Conservation (phyloP, 495 filamentous ascomycete species). For the Hyaloscypha bicolor region DNA sequence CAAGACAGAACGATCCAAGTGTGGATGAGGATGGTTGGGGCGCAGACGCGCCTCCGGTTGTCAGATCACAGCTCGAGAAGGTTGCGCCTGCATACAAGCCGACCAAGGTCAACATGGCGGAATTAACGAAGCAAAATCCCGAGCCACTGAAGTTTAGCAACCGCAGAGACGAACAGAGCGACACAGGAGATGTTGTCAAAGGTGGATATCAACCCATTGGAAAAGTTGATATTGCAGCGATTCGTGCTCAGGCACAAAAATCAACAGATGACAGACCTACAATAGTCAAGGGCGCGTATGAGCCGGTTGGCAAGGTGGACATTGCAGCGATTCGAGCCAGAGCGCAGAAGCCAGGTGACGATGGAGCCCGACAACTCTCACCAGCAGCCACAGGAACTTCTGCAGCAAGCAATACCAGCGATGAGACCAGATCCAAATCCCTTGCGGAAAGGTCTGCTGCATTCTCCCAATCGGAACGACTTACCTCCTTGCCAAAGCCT, state of each 20-base stretch:
- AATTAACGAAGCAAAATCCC: slow-evolving; percentile 68
- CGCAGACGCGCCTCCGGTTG: slow-evolving; percentile 86
- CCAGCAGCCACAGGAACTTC: slow-evolving; percentile 43
- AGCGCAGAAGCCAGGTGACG: slow-evolving; percentile 65
- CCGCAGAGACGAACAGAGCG: slow-evolving; percentile 33
- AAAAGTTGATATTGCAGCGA: slow-evolving; percentile 92
- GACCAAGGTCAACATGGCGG: slow-evolving; percentile 87
- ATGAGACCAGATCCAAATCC: slow-evolving; percentile 56
- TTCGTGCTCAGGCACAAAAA: slow-evolving; percentile 77
- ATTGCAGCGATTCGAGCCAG: slow-evolving; percentile 87
- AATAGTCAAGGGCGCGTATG: slow-evolving; percentile 86
- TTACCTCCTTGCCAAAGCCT: slow-evolving; percentile 89
- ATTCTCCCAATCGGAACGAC: slow-evolving; percentile 69
- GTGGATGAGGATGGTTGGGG: slow-evolving; percentile 86
- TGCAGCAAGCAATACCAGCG: slow-evolving; percentile 39
- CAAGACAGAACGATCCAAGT: slow-evolving; percentile 50
- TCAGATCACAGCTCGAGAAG: slow-evolving; percentile 86
- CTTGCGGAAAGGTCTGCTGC: slow-evolving; percentile 68
- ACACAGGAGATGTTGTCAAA: slow-evolving; percentile 69
- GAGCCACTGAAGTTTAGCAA: slow-evolving; percentile 58
- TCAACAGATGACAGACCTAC: slow-evolving; percentile 74
- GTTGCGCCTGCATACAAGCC: slow-evolving; percentile 91
- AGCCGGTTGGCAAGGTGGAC: slow-evolving; percentile 92
- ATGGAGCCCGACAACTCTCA: slow-evolving; percentile 34
- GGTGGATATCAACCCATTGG: slow-evolving; percentile 96